Conservation (phyloP, 176 grass and related monocot species). For the Eleusine coracana region DNA sequence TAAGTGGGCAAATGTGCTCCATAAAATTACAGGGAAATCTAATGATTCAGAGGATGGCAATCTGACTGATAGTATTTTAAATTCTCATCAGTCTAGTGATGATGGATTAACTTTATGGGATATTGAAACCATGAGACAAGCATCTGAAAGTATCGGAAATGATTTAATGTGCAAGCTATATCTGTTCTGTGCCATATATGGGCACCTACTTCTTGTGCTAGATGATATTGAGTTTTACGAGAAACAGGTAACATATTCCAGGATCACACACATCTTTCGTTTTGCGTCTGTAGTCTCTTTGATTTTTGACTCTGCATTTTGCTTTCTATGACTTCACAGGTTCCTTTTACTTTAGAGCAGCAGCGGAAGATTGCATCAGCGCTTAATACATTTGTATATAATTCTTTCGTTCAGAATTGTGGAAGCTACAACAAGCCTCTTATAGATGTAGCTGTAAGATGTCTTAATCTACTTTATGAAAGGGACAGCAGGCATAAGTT, state of each 20-base stretch:
- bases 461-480: conserved; percentile 96
- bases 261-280: not conserved
- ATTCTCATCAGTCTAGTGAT: conserved; percentile 43
- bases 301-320: conserved; percentile 16
- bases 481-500: conserved; percentile 89
- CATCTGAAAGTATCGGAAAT: conserved; percentile 57
- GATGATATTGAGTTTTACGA: conserved; percentile 99
- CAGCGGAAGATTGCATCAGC: conserved; percentile 79
- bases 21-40: conserved; percentile 86
- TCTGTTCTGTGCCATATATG: conserved; percentile 93
- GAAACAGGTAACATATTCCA: conserved; percentile 63
- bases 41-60: conserved; percentile 46
- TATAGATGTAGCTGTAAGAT: conserved; percentile 76
- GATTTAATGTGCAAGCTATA: conserved; percentile 63
- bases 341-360: conserved; percentile 76
- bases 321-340: conserved; percentile 50
- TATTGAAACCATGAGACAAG: conserved; percentile 81
- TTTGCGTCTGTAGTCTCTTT: not conserved
- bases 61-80: conserved; percentile 48
- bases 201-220: conserved; percentile 86
- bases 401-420: conserved; percentile 70
- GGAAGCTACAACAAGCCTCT: conserved; percentile 53
- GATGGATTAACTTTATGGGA: conserved; percentile 75
- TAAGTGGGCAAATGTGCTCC: conserved; percentile 91
- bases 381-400: conserved; percentile 97